Conservation (phyloP, 345 rosid species). For the Cochlearia excelsa region DNA sequence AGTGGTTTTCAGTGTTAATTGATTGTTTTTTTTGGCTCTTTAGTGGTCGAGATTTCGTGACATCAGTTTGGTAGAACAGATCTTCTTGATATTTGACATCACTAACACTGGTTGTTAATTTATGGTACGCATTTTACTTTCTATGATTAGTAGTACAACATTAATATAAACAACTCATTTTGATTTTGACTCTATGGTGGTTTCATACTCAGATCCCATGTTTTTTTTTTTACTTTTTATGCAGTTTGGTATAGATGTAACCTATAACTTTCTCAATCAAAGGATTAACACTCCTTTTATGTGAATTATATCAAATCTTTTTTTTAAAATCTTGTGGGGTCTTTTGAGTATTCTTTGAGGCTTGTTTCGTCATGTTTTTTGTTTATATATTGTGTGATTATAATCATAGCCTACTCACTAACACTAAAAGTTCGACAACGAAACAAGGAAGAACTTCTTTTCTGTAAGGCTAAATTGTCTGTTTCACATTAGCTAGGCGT, state of each 20-base stretch:
- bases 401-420: conserved; percentile 16
- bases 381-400: conserved; percentile 1
- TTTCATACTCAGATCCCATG: conserved; percentile 52
- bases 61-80: conserved; percentile 23
- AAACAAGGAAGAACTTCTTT: conserved; percentile 15
- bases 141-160: conserved; percentile 30
- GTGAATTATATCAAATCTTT: conserved; percentile 12
- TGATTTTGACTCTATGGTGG: conserved; percentile 42
- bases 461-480: conserved; percentile 4
- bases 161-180: conserved; percentile 25
- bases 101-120: conserved; percentile 24
- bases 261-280: conserved; percentile 26
- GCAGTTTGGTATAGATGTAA: conserved; percentile 27
- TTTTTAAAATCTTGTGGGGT: conserved; percentile 22
- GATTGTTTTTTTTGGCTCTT: conserved; percentile 16
- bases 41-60: conserved; percentile 4
- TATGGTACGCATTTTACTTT: conserved; percentile 27
- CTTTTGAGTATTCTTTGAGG: conserved; percentile 4
- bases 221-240: conserved; percentile 31
- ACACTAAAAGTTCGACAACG: conserved; percentile 4
- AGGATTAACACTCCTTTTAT: conserved; percentile 12
- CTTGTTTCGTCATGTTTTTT: conserved; percentile 20
- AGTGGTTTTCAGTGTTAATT: conserved; percentile 16
- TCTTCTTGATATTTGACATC: conserved; percentile 22
- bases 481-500: not conserved